phyloP scores from a whole-genome alignment of 106 monocot genomes.

The Triglochin maritima region DNA sequence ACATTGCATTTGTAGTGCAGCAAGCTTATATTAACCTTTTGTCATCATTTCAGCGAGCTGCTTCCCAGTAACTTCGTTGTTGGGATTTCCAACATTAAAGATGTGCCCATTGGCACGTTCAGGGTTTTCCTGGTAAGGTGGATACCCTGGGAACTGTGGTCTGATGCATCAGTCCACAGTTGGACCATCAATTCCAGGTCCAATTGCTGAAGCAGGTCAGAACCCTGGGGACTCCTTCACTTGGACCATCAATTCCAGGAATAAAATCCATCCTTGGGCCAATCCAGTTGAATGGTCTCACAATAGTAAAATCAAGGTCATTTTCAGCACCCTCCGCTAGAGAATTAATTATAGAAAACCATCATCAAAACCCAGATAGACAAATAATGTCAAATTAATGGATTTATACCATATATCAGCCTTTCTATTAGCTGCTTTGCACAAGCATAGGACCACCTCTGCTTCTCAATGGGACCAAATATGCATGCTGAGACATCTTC shows the following conservation, averaged over 20 bases:
- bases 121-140: constrained; percentile 49
- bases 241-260: constrained; percentile 74
- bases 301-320: constrained; percentile 53
- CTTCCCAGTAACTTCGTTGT: constrained; percentile 63
- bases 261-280: constrained; percentile 82
- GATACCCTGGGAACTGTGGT: not conserved
- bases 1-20: no score
- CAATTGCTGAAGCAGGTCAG: constrained; percentile 70
- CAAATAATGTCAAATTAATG: not conserved
- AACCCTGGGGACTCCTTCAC: constrained; percentile 72
- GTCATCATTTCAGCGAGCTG: constrained; percentile 69
- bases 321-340: constrained; percentile 74
- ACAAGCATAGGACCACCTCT: constrained; percentile 72
- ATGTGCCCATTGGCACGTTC: constrained; percentile 49
- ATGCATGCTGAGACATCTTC: constrained; percentile 64
- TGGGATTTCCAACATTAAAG: constrained; percentile 68
- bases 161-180: not conserved
- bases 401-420: constrained; percentile 43
- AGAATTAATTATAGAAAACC: not conserved
- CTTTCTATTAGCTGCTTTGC: constrained; percentile 70
- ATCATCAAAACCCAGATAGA: not conserved
- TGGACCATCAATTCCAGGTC: constrained; percentile 5
- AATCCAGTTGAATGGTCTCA: constrained; percentile 73
- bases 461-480: constrained; percentile 70
- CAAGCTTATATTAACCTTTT: no score